Conservation (phyloP, 306 rosid species). For the Rosa lucieae region DNA sequence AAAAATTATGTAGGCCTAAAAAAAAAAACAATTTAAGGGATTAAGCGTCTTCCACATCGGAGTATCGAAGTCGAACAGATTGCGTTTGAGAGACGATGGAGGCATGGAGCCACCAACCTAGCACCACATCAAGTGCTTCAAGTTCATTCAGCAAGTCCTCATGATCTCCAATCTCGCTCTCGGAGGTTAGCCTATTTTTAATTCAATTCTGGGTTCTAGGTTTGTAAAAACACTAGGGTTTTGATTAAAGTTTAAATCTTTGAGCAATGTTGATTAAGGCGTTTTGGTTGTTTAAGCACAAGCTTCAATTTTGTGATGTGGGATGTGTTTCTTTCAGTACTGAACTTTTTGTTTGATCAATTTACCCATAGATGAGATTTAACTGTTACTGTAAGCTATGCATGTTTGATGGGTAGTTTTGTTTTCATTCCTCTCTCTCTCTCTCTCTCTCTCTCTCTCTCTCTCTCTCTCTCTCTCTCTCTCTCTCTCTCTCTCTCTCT, state of each 20-base stretch:
- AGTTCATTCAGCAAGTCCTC: conserved; percentile 69
- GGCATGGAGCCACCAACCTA: conserved; percentile 28
- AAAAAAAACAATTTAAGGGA: too few species aligned
- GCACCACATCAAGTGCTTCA: conserved; percentile 48
- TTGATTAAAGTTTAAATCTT: background rate
- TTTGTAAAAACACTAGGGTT: background rate
- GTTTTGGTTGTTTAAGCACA: background rate
- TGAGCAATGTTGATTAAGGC: background rate
- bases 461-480: too few species aligned
- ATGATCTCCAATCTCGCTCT: conserved; percentile 74
- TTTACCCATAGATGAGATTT: conserved; percentile 18
- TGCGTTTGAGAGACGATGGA: too few species aligned
- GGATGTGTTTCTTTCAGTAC: conserved; percentile 5
- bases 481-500: too few species aligned
- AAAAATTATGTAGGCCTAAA: too few species aligned
- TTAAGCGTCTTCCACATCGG: too few species aligned
- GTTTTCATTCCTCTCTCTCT: too few species aligned
- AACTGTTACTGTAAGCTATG: background rate
- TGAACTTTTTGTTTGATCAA: conserved; percentile 43
- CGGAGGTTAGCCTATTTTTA: conserved; percentile 50
- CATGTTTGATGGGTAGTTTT: background rate
- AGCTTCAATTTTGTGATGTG: background rate
- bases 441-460: too few species aligned
- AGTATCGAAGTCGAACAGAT: too few species aligned
- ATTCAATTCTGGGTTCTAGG: background rate